These are phyloP conservation scores for Volvox carteri DNA, from an alignment of 163 green algal species.

Conservation along the genomic window DNA sequence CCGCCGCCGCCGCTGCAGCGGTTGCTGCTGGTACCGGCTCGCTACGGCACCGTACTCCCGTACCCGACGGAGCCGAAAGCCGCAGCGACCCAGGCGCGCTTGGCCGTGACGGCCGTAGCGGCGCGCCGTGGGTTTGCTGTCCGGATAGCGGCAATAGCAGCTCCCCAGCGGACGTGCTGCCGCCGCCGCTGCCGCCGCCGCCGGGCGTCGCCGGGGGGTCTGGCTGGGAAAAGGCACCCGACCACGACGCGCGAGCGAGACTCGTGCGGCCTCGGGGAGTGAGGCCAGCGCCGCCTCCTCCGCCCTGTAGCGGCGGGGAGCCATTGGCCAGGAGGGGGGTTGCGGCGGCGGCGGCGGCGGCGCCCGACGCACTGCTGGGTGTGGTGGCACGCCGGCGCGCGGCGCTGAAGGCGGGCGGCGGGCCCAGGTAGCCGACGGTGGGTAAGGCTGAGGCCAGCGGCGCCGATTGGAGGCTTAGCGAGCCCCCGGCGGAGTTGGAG, in stretches of 20 bases:
- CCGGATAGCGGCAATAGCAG: too few species aligned
- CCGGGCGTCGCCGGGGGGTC: neutral
- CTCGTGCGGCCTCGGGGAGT: neutral
- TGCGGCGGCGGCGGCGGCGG: neutral
- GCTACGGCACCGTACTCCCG: neutral
- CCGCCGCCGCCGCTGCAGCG: too few species aligned
- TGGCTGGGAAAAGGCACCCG: neutral
- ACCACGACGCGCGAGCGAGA: conserved; percentile 28
- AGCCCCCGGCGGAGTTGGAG: neutral
- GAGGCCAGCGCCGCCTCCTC: neutral
- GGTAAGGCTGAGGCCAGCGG: neutral
- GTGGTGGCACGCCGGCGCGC: neutral
- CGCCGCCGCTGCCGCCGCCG: neutral
- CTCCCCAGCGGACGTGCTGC: too few species aligned
- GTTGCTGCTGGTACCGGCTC: too few species aligned
- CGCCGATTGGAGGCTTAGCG: neutral
- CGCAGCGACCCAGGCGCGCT: neutral
- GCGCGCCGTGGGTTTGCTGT: neutral
- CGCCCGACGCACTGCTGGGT: too few species aligned
- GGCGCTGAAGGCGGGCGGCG: neutral
- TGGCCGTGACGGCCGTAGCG: conserved; percentile 18
- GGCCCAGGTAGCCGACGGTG: neutral
- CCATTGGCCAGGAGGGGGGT: neutral
- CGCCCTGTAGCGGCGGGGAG: neutral
- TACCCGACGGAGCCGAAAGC: neutral